These are phyloP conservation scores for Rhizopogon sp. DNA, from an alignment of 768 basidiomycete genomes.

Conservation along the genomic window DNA sequence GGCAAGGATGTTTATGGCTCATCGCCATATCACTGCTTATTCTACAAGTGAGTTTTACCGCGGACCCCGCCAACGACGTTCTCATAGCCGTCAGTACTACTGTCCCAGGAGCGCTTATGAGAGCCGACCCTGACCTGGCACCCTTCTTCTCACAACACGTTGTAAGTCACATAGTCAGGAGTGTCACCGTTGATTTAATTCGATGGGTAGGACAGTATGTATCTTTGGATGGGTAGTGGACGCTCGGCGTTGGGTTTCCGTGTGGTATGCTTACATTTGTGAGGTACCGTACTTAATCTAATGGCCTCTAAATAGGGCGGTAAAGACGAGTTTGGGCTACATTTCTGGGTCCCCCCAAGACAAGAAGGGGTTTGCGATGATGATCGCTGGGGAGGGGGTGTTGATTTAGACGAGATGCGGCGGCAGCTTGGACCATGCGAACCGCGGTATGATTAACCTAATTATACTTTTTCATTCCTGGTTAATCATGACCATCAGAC, in stretches of 20 bases:
- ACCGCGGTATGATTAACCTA: constrained; percentile 28
- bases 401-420: constrained; percentile 28
- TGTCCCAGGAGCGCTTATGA: constrained; percentile 35
- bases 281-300: neutral
- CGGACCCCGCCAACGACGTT: neutral
- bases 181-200: too few species aligned
- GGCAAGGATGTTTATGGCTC: constrained; percentile 24
- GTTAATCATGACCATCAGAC: constrained; percentile 16
- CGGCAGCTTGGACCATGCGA: constrained; percentile 27
- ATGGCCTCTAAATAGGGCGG: constrained; percentile 28
- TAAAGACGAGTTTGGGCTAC: constrained; percentile 27
- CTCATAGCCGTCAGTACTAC: constrained; percentile 27
- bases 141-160: constrained; percentile 19
- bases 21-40: constrained; percentile 22
- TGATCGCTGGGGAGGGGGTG: constrained; percentile 29
- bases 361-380: constrained; percentile 22
- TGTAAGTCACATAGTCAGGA: constrained; percentile 9
- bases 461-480: neutral
- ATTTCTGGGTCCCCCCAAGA: constrained; percentile 25
- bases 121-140: constrained; percentile 34
- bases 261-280: constrained; percentile 10
- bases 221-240: constrained; percentile 19
- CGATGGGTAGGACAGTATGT: constrained; percentile 5
- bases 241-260: constrained; percentile 17
- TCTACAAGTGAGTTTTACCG: constrained; percentile 38